Conservation (phyloP, 805 yeast species). For the Schwanniomyces sp. region DNA sequence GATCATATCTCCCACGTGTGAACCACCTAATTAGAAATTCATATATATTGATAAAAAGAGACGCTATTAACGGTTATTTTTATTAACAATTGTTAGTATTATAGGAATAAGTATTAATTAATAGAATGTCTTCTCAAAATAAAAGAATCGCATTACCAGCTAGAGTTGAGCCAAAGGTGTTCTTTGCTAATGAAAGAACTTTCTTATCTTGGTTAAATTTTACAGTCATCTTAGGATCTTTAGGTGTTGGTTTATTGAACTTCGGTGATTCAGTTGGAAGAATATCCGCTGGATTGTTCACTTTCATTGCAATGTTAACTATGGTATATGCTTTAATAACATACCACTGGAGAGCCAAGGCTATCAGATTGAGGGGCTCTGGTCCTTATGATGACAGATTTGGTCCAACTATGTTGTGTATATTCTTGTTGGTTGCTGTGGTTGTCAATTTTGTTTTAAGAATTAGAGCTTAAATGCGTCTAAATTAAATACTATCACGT, state of each 20-base stretch:
- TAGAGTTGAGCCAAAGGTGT: constrained; percentile 97
- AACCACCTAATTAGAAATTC: neutral
- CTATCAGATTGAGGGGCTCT: constrained; percentile 94
- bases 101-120: neutral
- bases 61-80: neutral
- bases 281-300: constrained; percentile 90
- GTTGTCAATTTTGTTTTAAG: constrained; percentile 89
- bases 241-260: constrained; percentile 93
- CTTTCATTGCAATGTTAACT: constrained; percentile 95
- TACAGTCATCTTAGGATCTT: constrained; percentile 96
- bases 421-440: constrained; percentile 90
- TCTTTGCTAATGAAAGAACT: constrained; percentile 98
- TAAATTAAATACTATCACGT: neutral
- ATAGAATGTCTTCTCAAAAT: constrained; percentile 31
- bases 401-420: constrained; percentile 96
- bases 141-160: constrained; percentile 98
- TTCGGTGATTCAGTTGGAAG: constrained; percentile 95
- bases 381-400: constrained; percentile 99
- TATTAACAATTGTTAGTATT: neutral
- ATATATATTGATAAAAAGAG: neutral
- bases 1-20: neutral
- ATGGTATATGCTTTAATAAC: constrained; percentile 95
- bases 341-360: constrained; percentile 99
- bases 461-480: constrained; percentile 47
- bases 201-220: constrained; percentile 97